Evolutionary conservation across 257 asterid genomes (phyloP), one percentile per base, ranked within the genome.

Genomic region (Pogostemon cablin): DNA sequence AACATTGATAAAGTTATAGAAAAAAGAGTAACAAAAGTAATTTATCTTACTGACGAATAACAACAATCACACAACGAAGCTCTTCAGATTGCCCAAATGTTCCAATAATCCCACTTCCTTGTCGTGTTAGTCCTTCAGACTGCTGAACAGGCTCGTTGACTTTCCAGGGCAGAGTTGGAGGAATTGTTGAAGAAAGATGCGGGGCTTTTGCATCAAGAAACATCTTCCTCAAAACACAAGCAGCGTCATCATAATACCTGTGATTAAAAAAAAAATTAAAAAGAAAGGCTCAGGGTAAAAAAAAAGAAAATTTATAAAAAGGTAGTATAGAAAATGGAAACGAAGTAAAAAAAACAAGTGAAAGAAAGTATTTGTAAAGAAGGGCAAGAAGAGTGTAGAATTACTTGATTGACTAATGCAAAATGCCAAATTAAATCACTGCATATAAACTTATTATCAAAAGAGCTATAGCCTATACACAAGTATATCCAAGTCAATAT

Each of bases 131-230:
- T 48, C 96, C 99, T 88, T 95, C 99, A 68, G 86, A 78, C 56
- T 83, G 96, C 78, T 84, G 99, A 78, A 79, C 87, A 49, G 93
- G 93, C 82, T 95, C 99, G 49, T 83, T 91, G 76, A 83, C 90
- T 80, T 95, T 91, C 99, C 99, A 95, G 42, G 98, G 96, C 71
- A 95, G 78, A 69, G 68, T 74, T 65, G 99, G 98, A 71, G 99
- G 99, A 82, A 93, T 91, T 60, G 90, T 85, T 70, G 96, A 89
- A 49, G 98, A 86, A 67, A 91, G 96, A 81, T 93, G 98, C 52
- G 99, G 99, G 72, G 97, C 99, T 82, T 91, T 93, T 66, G 98
- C 99, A 78, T 93, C 99, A 71, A 93, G 88, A 86, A 91, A 86
- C 91, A 93, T 84, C 87, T 91, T 91, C 81, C 99, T 86, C 85